phyloP scores from a whole-genome alignment of 805 yeast species.

The Cyberlindnera maclurae region DNA sequence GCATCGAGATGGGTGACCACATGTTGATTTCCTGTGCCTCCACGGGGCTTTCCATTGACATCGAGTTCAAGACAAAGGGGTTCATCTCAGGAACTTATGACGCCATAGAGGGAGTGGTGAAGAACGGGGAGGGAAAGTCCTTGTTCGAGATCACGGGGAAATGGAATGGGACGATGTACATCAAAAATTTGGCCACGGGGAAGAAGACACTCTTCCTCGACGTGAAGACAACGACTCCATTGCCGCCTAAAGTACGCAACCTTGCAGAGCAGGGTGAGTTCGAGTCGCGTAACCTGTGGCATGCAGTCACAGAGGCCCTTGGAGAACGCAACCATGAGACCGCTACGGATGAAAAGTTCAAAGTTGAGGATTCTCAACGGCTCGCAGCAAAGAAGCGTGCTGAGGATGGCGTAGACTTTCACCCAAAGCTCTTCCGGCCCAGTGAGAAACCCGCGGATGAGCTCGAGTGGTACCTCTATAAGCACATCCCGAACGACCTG shows the following conservation, averaged over 20 bases:
- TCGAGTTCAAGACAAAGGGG: constrained; percentile 94
- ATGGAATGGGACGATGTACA: constrained; percentile 84
- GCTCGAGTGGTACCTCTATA: constrained; percentile 64
- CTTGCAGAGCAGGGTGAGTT: constrained; percentile 68
- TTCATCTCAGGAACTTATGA: constrained; percentile 90
- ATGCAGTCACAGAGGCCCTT: constrained; percentile 73
- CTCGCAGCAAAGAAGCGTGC: constrained; percentile 59
- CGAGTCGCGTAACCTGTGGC: constrained; percentile 84
- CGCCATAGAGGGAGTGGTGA: constrained; percentile 71
- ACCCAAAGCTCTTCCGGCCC: constrained; percentile 67
- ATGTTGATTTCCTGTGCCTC: constrained; percentile 63
- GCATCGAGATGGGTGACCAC: constrained; percentile 89
- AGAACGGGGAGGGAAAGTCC: constrained; percentile 40
- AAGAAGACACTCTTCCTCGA: constrained; percentile 51
- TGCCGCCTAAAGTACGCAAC: constrained; percentile 69
- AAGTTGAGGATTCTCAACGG: constrained; percentile 86
- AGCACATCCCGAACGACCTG: constrained; percentile 47
- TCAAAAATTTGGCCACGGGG: constrained; percentile 47
- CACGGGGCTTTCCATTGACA: constrained; percentile 59
- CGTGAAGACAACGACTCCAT: constrained; percentile 44
- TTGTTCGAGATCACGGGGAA: constrained; percentile 74
- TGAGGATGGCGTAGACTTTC: constrained; percentile 74
- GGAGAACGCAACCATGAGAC: constrained; percentile 66
- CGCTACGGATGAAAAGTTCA: constrained; percentile 85
- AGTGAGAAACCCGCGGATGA: constrained; percentile 29